Evolutionary conservation across 106 monocot species (phyloP), one percentile per base, ranked within the genome.

Genomic region (Posidonia australis): DNA sequence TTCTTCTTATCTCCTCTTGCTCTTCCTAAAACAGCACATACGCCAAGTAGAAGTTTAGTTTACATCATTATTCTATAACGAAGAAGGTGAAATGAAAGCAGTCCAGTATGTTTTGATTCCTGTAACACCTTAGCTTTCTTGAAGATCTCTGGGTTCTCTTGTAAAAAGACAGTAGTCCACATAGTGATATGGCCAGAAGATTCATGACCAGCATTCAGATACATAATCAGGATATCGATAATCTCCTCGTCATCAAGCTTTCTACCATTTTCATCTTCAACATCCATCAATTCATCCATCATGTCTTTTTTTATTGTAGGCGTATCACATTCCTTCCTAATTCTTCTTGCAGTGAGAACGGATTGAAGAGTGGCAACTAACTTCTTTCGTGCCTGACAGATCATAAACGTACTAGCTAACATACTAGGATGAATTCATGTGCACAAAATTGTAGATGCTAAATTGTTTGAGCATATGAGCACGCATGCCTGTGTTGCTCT

Each of bases 141-240:
- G 36, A 77, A 79, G 58, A 62, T 54, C 36, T 94, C 79, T 6
- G 77, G 89, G 68, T 94, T 64, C 59, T 94, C 77, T 62, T 94
- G 83, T 11, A 94, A 75, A 29, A 86, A 72, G n/a, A 82, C 69
- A 13, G 93, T 76, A 44, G 86, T 76, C 93, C 93, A 94, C 93
- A 94, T 86, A 46, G 83, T 86, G 65, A 86, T 89, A 60, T 94
- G 93, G 1, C 81, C 93, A 17, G 93, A 89, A 24, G 93, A 94
- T 71, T 94, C 93, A 70, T 94, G 93, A 14, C 93, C 93, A 24
- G 89, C 93, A 71, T 94, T 93, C 28, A 94, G 86, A 60, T 94
- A 94, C 93, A 94, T 94, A 58, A 89, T 76, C 68, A 94, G 68
- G 42, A 80, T 63, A 49, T 94, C 93, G 5, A 89, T 80, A 32